These are phyloP conservation scores for Oldenlandia corymbosa DNA, from an alignment of 257 asterid genomes.

Conservation along the genomic window DNA sequence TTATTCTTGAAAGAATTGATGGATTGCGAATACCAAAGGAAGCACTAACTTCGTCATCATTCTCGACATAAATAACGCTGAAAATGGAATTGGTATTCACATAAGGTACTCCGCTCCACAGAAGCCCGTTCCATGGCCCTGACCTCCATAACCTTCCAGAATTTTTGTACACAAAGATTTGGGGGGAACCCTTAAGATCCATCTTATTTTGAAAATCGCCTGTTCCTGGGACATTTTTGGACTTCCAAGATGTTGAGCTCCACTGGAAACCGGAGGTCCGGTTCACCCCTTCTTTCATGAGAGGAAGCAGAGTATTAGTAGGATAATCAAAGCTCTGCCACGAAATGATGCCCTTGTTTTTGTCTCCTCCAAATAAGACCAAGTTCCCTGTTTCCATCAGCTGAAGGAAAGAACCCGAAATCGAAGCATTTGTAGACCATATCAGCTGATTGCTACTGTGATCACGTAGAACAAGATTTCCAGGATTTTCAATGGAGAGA, in stretches of 20 bases:
- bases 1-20: slow-evolving; percentile 24
- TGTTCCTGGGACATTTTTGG: no score
- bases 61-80: slow-evolving; percentile 25
- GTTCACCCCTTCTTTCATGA: slow-evolving; percentile 82
- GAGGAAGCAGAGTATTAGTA: slow-evolving; percentile 59
- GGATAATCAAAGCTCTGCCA: slow-evolving; percentile 78
- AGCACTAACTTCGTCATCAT: slow-evolving; percentile 24
- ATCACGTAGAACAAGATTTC: slow-evolving; percentile 9
- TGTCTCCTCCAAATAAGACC: slow-evolving; percentile 30
- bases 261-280: slow-evolving; percentile 44
- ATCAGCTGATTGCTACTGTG: not conserved
- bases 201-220: no score
- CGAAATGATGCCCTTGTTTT: slow-evolving; percentile 23
- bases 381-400: slow-evolving; percentile 27
- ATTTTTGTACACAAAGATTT: slow-evolving; percentile 8
- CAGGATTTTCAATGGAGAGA: slow-evolving; percentile 13
- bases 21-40: slow-evolving; percentile 19
- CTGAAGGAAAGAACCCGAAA: slow-evolving; percentile 2
- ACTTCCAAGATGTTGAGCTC: slow-evolving; percentile 55
- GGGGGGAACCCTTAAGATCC: no score
- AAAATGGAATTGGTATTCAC: slow-evolving; percentile 29
- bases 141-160: slow-evolving; percentile 15
- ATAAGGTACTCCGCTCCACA: slow-evolving; percentile 34
- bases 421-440: slow-evolving; percentile 2
- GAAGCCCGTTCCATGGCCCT: slow-evolving; percentile 40